A percentile compares a stretch with the other conserved stretches of the same genome.
Conservation (phyloP, 768 basidiomycete species). For the Austroboletus eburneus region DNA sequence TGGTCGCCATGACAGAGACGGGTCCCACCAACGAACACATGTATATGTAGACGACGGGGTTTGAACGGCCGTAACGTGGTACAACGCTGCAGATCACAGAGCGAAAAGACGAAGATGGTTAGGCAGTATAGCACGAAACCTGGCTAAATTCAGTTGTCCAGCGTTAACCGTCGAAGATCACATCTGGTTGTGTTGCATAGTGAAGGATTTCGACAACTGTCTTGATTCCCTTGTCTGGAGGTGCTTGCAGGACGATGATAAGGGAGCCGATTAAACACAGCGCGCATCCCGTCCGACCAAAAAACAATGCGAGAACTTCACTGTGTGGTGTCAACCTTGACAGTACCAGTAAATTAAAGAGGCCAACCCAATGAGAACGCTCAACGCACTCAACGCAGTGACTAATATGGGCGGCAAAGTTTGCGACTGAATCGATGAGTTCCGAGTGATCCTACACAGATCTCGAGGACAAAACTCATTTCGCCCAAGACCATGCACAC, state of each 20-base stretch:
- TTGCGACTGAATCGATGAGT: no score
- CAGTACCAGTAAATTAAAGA: background rate
- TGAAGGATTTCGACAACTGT: conserved; percentile 92
- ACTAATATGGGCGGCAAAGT: conserved; percentile 97
- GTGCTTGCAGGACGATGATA: conserved; percentile 94
- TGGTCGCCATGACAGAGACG: conserved; percentile 96
- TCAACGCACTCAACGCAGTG: conserved; percentile 95
- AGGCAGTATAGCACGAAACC: conserved; percentile 91
- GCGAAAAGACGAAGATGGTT: conserved; percentile 72
- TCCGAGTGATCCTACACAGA: no score
- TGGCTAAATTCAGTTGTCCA: no score
- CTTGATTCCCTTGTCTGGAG: conserved; percentile 90
- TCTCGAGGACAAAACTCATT: no score
- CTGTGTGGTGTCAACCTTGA: conserved; percentile 38
- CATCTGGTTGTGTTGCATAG: conserved; percentile 90
- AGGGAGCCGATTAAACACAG: conserved; percentile 83
- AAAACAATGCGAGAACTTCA: conserved; percentile 89
- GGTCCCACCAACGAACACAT: conserved; percentile 96
- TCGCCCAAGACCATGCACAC: no score
- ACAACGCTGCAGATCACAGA: conserved; percentile 85
- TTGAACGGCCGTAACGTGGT: conserved; percentile 82
- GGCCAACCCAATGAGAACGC: conserved; percentile 90
- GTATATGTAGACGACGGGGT: conserved; percentile 89
- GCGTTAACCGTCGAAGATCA: no score
- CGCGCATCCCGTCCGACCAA: conserved; percentile 84